Evolutionary conservation across 495 filamentous ascomycete species (phyloP).

Genomic region (Cenococcum geophilum): DNA sequence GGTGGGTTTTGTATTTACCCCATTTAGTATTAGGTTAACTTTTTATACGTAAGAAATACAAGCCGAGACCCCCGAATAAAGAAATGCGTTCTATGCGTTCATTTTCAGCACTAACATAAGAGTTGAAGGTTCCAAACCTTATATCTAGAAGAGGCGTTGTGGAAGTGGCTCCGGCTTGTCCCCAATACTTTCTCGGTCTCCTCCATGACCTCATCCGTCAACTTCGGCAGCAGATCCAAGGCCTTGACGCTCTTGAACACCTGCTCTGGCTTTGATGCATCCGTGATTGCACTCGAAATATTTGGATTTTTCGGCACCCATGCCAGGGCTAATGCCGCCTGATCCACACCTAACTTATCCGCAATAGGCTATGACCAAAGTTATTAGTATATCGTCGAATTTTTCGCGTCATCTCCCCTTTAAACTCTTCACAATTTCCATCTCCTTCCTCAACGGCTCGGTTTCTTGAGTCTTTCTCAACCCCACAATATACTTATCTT

Average conservation of each 20-base stretch:
- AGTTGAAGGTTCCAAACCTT: not conserved
- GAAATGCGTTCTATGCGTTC: too few species aligned
- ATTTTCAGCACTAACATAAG: too few species aligned
- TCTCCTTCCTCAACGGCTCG: slow-evolving; percentile 44
- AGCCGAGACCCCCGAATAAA: too few species aligned
- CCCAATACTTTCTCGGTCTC: slow-evolving; percentile 61
- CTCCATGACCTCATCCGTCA: slow-evolving; percentile 61
- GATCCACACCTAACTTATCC: slow-evolving; percentile 57
- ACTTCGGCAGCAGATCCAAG: slow-evolving; percentile 52
- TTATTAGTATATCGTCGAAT: not conserved
- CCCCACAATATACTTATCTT: slow-evolving; percentile 44
- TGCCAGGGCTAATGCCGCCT: slow-evolving; percentile 63
- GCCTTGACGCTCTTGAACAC: slow-evolving; percentile 64
- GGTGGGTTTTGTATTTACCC: too few species aligned
- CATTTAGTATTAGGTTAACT: too few species aligned
- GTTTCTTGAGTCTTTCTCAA: slow-evolving; percentile 42
- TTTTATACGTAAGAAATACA: too few species aligned
- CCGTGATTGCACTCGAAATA: slow-evolving; percentile 69
- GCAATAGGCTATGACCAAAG: slow-evolving; percentile 53
- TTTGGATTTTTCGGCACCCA: slow-evolving; percentile 75
- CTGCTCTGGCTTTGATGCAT: slow-evolving; percentile 66
- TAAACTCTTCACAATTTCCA: slow-evolving; percentile 40
- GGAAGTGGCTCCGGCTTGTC: slow-evolving; percentile 50
- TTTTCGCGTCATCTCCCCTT: not conserved
- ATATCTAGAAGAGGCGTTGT: slow-evolving; percentile 8